Conservation (phyloP, 306 rosid species). For the Arachis hypogaea region DNA sequence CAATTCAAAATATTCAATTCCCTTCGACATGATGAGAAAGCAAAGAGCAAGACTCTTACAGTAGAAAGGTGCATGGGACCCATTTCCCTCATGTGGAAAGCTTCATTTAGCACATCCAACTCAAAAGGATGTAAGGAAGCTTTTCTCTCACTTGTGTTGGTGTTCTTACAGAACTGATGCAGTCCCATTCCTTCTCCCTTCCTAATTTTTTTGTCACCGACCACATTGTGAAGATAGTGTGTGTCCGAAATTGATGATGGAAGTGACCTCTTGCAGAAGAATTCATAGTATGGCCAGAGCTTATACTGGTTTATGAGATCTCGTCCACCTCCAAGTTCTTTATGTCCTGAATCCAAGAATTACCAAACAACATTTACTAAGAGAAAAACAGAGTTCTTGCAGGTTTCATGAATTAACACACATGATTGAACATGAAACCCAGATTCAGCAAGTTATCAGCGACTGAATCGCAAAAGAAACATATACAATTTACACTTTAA, state of each 20-base stretch:
- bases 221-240: slow-evolving; percentile 81
- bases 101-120: slow-evolving; percentile 47
- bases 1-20: slow-evolving; percentile 14
- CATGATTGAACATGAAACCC: background rate
- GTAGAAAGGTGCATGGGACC: slow-evolving; percentile 34
- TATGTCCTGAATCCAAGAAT: slow-evolving; percentile 61
- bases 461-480: slow-evolving; percentile 10
- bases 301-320: slow-evolving; percentile 85
- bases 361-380: slow-evolving; percentile 9
- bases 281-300: slow-evolving; percentile 73
- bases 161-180: slow-evolving; percentile 76
- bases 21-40: slow-evolving; percentile 3
- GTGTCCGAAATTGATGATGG: slow-evolving; percentile 79
- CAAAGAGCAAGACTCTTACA: slow-evolving; percentile 30
- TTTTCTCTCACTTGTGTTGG: slow-evolving; percentile 55
- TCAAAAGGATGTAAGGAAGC: slow-evolving; percentile 59
- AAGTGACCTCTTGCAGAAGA: slow-evolving; percentile 87
- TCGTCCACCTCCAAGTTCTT: slow-evolving; percentile 81
- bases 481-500: slow-evolving; percentile 20
- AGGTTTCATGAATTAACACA: background rate
- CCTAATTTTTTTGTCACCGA: slow-evolving; percentile 85
- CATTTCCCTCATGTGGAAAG: slow-evolving; percentile 42
- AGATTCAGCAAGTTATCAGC: slow-evolving; percentile 27
- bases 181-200: slow-evolving; percentile 97
- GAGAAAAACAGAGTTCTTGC: slow-evolving; percentile 7